Evolutionary conservation across 2,329 filamentous ascomycete species (phyloP).

Genomic region (Aspergillus alliaceus): DNA sequence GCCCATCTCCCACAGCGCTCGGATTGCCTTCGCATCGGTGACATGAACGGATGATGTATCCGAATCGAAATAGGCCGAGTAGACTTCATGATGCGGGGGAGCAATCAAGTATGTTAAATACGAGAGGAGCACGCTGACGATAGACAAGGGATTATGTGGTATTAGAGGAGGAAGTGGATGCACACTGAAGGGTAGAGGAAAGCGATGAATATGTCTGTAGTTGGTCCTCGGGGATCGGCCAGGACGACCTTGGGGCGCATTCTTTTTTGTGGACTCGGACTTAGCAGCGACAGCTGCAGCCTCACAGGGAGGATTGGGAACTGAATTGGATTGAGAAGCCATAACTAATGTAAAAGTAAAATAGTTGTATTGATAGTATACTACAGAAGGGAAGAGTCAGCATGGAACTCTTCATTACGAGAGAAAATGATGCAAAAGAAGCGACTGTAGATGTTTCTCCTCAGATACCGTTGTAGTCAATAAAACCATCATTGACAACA

Average conservation of each 20-base stretch:
- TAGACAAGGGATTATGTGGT: conserved; percentile 86
- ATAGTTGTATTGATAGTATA: conserved; percentile 19
- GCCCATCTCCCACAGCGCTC: conserved; percentile 90
- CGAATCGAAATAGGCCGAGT: conserved; percentile 76
- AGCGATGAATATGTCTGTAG: conserved; percentile 75
- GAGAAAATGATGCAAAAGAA: conserved; percentile 9
- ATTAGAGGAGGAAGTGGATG: conserved; percentile 86
- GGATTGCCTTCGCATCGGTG: conserved; percentile 71
- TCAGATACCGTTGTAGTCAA: conserved; percentile 99
- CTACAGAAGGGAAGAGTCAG: conserved; percentile 24
- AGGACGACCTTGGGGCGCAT: conserved; percentile 23
- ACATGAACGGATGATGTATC: conserved; percentile 82
- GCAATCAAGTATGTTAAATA: conserved; percentile 72
- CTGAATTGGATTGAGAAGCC: conserved; percentile 25
- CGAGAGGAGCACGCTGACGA: conserved; percentile 75
- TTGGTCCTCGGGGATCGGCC: conserved; percentile 48
- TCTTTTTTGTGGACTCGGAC: conserved; percentile 15
- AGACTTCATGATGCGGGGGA: conserved; percentile 61
- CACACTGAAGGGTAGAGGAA: conserved; percentile 75
- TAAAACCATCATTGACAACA: conserved; percentile 49
- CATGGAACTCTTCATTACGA: conserved; percentile 20
- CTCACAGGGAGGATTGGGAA: conserved; percentile 15
- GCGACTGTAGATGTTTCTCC: conserved; percentile 41
- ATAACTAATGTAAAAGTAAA: conserved; percentile 14
- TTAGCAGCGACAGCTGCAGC: conserved; percentile 13